These are phyloP conservation scores for Neurospora sp. DNA, from an alignment of 2,329 filamentous ascomycete species.

Conservation along the genomic window DNA sequence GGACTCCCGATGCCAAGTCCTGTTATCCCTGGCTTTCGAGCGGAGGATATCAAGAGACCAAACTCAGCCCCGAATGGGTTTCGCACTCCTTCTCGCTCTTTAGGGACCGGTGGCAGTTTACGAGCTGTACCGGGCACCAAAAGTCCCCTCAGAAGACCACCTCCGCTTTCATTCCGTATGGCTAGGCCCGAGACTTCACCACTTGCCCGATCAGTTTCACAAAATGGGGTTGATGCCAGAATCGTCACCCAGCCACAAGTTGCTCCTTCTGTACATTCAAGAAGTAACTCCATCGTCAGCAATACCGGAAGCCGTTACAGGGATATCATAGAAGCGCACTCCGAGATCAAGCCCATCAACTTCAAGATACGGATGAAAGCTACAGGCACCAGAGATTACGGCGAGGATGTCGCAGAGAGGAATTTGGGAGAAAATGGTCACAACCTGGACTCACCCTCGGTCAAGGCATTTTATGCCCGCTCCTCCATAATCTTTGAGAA, in stretches of 20 bases:
- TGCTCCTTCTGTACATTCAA: constrained; percentile 15
- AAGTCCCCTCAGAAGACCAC: constrained; percentile 11
- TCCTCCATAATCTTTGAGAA: constrained; percentile 6
- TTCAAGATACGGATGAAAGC: constrained; percentile 40
- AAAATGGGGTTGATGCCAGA: background rate
- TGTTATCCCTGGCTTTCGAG: constrained; percentile 21
- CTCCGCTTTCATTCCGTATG: constrained; percentile 17
- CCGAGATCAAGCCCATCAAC: constrained; percentile 37
- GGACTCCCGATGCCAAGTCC: constrained; percentile 9
- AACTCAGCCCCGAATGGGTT: constrained; percentile 23
- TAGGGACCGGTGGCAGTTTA: constrained; percentile 3
- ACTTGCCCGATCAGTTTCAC: constrained; percentile 7
- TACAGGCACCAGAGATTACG: constrained; percentile 43
- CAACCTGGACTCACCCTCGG: constrained; percentile 24
- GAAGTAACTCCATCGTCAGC: constrained; percentile 25
- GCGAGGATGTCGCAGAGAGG: constrained; percentile 55
- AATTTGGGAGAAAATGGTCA: constrained; percentile 36
- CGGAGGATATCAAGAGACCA: constrained; percentile 24
- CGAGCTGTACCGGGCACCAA: constrained; percentile 4
- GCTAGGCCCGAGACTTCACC: constrained; percentile 3
- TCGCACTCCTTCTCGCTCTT: constrained; percentile 10
- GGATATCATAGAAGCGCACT: constrained; percentile 49
- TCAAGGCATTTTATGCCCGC: constrained; percentile 26
- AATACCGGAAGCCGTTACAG: constrained; percentile 27
- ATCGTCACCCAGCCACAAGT: background rate